These are phyloP conservation scores for Botryosphaeria agaves DNA, from an alignment of 2,329 filamentous ascomycete species.

Conservation along the genomic window DNA sequence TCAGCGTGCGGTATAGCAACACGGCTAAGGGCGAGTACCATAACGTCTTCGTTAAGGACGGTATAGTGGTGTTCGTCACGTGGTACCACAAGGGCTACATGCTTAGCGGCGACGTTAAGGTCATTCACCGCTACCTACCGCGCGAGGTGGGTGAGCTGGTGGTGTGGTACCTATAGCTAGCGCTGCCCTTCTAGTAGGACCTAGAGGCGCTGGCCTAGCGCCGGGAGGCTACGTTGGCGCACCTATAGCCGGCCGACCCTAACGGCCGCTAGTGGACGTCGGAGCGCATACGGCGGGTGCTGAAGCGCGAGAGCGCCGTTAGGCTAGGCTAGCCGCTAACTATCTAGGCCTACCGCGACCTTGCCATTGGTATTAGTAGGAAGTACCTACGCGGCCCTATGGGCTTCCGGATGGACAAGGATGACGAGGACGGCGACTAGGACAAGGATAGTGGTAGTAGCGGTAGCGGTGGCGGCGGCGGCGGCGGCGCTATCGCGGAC, in stretches of 20 bases:
- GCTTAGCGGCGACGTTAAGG: conserved; percentile 5
- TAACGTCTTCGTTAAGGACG: conserved; percentile 6
- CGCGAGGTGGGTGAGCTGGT: conserved; percentile 7
- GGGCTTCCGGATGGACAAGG: background rate
- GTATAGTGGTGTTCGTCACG: conserved; percentile 6
- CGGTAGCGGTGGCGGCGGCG: no score
- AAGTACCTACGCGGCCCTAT: background rate
- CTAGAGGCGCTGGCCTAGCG: background rate
- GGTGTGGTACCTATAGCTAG: conserved; percentile 7
- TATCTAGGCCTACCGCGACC: no score
- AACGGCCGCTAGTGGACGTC: background rate
- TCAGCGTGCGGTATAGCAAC: conserved; percentile 5
- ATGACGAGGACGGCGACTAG: background rate
- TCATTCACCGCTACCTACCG: conserved; percentile 9
- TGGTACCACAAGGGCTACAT: conserved; percentile 7
- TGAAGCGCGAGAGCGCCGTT: background rate
- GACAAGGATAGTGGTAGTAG: no score
- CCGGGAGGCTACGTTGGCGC: background rate
- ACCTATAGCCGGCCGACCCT: background rate
- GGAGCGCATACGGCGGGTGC: background rate
- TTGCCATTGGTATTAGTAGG: background rate
- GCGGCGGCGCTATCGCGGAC: background rate
- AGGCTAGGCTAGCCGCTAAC: background rate
- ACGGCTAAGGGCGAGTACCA: conserved; percentile 3
- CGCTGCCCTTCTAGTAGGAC: conserved; percentile 3